A percentile compares a stretch with the other conserved stretches of the same genome.
Evolutionary conservation across 108 stramenopile genomes (phyloP).

Genomic region (Conticribra weissflogii): DNA sequence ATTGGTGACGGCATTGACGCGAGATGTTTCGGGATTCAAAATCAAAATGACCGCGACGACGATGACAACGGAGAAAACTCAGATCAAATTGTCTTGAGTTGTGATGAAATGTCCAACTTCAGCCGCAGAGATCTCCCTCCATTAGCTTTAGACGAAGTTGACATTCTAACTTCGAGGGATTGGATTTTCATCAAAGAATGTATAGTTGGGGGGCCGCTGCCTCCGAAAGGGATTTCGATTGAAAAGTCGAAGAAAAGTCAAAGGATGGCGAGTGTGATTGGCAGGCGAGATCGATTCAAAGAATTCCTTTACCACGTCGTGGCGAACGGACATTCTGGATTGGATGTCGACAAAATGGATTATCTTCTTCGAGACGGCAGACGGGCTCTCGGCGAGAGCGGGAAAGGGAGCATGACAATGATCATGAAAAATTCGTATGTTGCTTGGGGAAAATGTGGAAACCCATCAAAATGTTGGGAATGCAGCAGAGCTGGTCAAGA

Average conservation of each 20-base stretch:
- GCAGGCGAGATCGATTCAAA: slow-evolving; percentile 48
- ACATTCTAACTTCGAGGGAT: slow-evolving; percentile 79
- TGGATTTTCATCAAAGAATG: slow-evolving; percentile 89
- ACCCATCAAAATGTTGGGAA: slow-evolving; percentile 47
- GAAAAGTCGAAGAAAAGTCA: slow-evolving; percentile 11
- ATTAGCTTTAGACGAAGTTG: slow-evolving; percentile 1
- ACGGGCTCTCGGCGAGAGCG: slow-evolving; percentile 35
- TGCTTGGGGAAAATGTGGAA: slow-evolving; percentile 63
- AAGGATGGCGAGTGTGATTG: slow-evolving; percentile 40
- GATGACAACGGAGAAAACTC: slow-evolving; percentile 5
- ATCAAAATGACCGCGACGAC: slow-evolving; percentile 9
- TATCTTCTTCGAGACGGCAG: slow-evolving; percentile 88
- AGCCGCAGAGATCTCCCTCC: slow-evolving; percentile 32
- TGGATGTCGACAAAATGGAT: slow-evolving; percentile 96
- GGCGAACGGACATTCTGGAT: slow-evolving; percentile 83
- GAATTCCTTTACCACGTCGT: slow-evolving; percentile 95
- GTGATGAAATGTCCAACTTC: slow-evolving; percentile 11
- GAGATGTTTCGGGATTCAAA: slow-evolving; percentile 55
- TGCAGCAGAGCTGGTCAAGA: slow-evolving; percentile 23
- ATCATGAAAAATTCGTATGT: slow-evolving; percentile 77
- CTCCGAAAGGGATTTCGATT: slow-evolving; percentile 39
- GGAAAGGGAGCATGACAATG: slow-evolving; percentile 42
- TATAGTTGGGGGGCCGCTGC: slow-evolving; percentile 56
- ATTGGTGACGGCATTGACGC: slow-evolving; percentile 80
- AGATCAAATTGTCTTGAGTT: not conserved